phyloP scores from a whole-genome alignment of 208 protist species.

The Leishmania tarentolae region DNA sequence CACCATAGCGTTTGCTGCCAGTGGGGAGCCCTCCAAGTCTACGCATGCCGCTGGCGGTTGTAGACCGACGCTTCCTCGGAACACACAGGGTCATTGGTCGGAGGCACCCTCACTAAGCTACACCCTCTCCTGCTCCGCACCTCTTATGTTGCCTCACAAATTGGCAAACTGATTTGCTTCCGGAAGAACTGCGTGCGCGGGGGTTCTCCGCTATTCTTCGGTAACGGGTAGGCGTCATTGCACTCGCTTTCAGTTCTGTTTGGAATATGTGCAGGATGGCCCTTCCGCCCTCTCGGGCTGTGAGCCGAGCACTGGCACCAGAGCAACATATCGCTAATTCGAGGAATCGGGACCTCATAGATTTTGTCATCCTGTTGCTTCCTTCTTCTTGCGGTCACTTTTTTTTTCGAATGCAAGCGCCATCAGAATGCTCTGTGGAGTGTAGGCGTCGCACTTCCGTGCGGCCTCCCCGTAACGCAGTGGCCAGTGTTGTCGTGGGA shows the following conservation, averaged over 20 bases:
- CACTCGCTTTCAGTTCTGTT: background rate
- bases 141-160: background rate
- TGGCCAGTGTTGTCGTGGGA: too few species aligned
- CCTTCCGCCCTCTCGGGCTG: slow-evolving; percentile 23
- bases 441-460: too few species aligned
- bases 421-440: too few species aligned
- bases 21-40: background rate
- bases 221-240: background rate
- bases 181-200: slow-evolving; percentile 1
- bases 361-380: too few species aligned
- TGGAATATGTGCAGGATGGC: slow-evolving; percentile 18
- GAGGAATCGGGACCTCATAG: background rate
- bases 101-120: background rate
- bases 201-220: background rate
- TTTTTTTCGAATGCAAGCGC: too few species aligned
- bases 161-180: background rate
- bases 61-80: background rate
- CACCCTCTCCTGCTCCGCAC: background rate
- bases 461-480: too few species aligned
- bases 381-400: too few species aligned
- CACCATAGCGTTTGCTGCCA: slow-evolving; percentile 11
- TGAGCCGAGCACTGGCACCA: slow-evolving; percentile 24
- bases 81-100: background rate
- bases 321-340: slow-evolving; percentile 6
- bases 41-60: background rate